Evolutionary conservation across 495 filamentous ascomycete genomes (phyloP), one percentile per base, ranked within the genome.

Genomic region (Penicillium robsamsonii): DNA sequence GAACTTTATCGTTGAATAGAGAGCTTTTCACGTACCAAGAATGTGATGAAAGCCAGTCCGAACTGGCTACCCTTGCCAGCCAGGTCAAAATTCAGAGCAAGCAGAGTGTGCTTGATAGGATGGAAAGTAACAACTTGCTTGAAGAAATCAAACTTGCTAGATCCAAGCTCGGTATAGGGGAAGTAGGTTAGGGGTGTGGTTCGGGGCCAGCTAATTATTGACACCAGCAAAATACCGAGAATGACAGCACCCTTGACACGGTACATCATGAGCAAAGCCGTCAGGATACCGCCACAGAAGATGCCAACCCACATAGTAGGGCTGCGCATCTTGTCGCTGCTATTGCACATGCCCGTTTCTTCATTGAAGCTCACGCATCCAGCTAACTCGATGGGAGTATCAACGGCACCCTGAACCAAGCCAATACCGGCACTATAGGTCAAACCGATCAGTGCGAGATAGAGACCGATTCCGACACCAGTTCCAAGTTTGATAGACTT

Each of bases 271-370:
- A 93, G 70, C 51, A 91, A 68, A 6, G 82, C 80, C 6, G 89
- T 92, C 41, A 93, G 75, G 46, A 93, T 75, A 47, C 89, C 89
- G 41, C 89, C 88, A 55, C 85, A 87, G 75, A 92, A 91, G 56
- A 94, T 89, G 27, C 89, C 89, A 54, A 93, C 72, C 89, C 89
- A 93, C 81, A 93, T 81, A 2, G 83, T 84, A 10, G 88, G 85
- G 61, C 78, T 90, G 46, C 86, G 81, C 87, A 92, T 88, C 77
- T 90, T 89, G 15, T 76, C 70, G 17, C 63, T 59, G 50, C 70
- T 67, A 1, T 73, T 69, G 67, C 85, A 88, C 31, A 82, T 64
- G 4, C 83, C 82, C 5, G 60, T 66, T 7, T 65, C 57, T n/a
- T 65, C 59, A 41, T 69, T 60, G 15, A 67, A 45, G 2, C 6